Percentiles rank a stretch among this genome's conserved stretches.
Evolutionary conservation across 2,329 filamentous ascomycete species (phyloP).

Genomic region (Trichophyton verrucosum): DNA sequence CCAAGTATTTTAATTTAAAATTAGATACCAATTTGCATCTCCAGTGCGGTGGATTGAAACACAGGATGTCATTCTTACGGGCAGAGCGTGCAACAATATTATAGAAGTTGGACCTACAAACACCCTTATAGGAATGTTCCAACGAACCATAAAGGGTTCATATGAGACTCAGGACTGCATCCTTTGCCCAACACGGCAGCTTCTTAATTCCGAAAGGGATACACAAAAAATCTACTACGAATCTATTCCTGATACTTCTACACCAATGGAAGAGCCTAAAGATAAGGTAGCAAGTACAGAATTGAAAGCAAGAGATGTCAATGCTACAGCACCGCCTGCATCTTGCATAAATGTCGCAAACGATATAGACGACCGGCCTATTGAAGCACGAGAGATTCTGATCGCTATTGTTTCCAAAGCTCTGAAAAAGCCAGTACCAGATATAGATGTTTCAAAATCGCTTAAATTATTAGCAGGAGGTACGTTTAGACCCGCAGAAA

Average conservation of each 20-base stretch:
- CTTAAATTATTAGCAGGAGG: slow-evolving; percentile 25
- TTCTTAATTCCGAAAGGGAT: slow-evolving; percentile 17
- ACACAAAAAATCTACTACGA: slow-evolving; percentile 17
- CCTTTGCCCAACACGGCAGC: slow-evolving; percentile 15
- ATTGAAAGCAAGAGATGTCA: background rate
- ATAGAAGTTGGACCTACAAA: slow-evolving; percentile 31
- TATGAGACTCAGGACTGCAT: slow-evolving; percentile 16
- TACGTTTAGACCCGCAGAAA: slow-evolving; percentile 4
- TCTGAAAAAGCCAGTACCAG: slow-evolving; percentile 19
- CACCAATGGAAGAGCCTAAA: background rate
- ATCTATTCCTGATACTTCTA: background rate
- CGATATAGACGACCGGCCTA: slow-evolving; percentile 10
- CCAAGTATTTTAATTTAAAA: background rate
- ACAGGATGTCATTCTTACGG: slow-evolving; percentile 24
- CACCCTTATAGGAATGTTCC: slow-evolving; percentile 28
- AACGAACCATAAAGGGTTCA: slow-evolving; percentile 22
- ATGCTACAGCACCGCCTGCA: background rate
- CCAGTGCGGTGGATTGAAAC: slow-evolving; percentile 23
- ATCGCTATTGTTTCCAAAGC: slow-evolving; percentile 21
- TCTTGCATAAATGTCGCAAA: background rate
- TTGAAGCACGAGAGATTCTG: slow-evolving; percentile 18
- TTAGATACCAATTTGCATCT: slow-evolving; percentile 20
- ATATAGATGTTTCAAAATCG: slow-evolving; percentile 19
- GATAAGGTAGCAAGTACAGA: background rate
- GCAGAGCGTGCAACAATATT: slow-evolving; percentile 20